Percentiles rank a stretch among this genome's conserved stretches.
phyloP scores from a whole-genome alignment of 1,139 yeast species.

The Insectozyma bohioensis region DNA sequence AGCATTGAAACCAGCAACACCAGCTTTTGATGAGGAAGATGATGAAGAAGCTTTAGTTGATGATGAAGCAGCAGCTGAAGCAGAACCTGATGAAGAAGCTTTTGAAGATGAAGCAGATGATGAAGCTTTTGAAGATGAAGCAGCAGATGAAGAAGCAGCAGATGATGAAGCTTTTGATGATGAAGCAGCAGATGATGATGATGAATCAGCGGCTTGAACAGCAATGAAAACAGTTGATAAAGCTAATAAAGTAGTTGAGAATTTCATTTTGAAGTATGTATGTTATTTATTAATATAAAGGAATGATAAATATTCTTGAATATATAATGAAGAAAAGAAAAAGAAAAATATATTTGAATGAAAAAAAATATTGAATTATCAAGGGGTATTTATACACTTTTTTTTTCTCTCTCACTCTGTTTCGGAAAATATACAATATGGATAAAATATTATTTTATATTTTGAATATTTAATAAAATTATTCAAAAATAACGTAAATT shows the following conservation, averaged over 20 bases:
- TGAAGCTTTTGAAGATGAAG: slow-evolving; percentile 11
- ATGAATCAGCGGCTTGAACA: slow-evolving; percentile 14
- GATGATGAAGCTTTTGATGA: slow-evolving; percentile 11
- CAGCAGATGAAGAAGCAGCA: slow-evolving; percentile 11
- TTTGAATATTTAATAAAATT: no score
- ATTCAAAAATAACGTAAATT: no score
- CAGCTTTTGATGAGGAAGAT: slow-evolving; percentile 19
- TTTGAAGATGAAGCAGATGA: slow-evolving; percentile 9
- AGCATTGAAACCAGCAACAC: slow-evolving; percentile 20
- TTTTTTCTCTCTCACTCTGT: no score
- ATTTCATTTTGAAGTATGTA: slow-evolving; percentile 12
- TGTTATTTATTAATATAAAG: no score
- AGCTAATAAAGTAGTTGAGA: slow-evolving; percentile 12
- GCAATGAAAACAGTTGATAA: slow-evolving; percentile 11
- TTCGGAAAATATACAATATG: no score
- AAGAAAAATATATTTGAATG: no score
- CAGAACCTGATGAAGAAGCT: slow-evolving; percentile 12
- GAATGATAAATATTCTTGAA: no score
- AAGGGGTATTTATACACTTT: no score
- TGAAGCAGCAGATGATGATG: slow-evolving; percentile 9
- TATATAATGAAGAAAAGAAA: no score
- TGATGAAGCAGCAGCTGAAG: slow-evolving; percentile 17
- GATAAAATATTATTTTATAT: no score
- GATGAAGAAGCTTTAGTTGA: slow-evolving; percentile 19
- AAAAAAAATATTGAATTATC: no score